Base-by-base conservation (phyloP, 106 monocot species). In the Acorus gramineus region DNA sequence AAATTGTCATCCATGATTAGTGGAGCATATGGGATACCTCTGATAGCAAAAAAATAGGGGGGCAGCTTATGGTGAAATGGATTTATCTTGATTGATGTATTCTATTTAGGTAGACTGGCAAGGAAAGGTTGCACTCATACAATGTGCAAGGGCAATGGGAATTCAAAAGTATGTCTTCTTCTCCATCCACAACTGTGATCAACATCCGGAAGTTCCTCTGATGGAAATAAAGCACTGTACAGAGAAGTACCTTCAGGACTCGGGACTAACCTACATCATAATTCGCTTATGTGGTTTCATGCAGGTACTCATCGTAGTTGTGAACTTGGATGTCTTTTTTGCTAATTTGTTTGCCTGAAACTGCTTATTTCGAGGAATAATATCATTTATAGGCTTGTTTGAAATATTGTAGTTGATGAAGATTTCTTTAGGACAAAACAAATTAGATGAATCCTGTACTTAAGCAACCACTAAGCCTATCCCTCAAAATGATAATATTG, bases 41-140 rank as follows among this genome's bases (percentile, higher is more conserved):
- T 28, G 28, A 28, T 28, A 28, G 28, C 28, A 28, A 28, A 28
- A 28, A 28, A 28, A 28, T 28, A 1, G 28, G 28, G 28, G 28
- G 28, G 28, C 0, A 0, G 28, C 28, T 28, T 57, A 52, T 11
- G 44, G 55, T 63, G 11, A 6, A 9, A 2, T 52, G 57, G 50
- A 10, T 57, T 4, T 52, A 47, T 50, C 65, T 57, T 79, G 55
- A 84, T 65, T 56, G 14, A 62, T 50, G 70, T 68, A 11, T 80
- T 73, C 55, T 83, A 63, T 86, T 79, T 86, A 95, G 94, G 96
- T 96, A 79, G 96, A 96, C 66, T 96, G 96, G 96, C 87, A 96
- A 88, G 96, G 91, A 65, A 96, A 96, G 69, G 96, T 96, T 76
- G 87, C 96, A 67, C 78, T 96, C 13, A 91, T 96, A 76, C 96